phyloP scores from a whole-genome alignment of 805 yeast species.

The Myxozyma kluyveri region DNA sequence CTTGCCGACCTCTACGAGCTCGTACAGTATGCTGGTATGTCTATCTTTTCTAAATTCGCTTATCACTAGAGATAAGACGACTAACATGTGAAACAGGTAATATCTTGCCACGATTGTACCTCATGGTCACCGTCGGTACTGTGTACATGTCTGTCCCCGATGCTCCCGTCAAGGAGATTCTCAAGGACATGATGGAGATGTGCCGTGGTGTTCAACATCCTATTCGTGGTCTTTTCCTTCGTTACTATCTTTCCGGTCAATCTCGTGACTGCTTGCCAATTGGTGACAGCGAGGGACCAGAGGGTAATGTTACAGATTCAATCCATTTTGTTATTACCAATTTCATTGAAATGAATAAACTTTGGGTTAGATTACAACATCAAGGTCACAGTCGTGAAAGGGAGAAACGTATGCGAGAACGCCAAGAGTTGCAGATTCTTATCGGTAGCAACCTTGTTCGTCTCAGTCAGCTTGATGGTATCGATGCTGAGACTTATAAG shows the following conservation, averaged over 20 bases:
- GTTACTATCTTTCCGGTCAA: conserved; percentile 85
- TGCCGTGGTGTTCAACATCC: conserved; percentile 96
- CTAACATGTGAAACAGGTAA: conserved; percentile 48
- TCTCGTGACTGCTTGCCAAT: conserved; percentile 63
- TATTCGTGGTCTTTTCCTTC: conserved; percentile 79
- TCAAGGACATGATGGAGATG: conserved; percentile 98
- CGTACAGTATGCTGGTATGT: conserved; percentile 77
- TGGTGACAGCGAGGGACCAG: conserved; percentile 35
- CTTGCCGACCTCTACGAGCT: conserved; percentile 88
- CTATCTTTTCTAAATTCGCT: not conserved
- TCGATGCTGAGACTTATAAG: conserved; percentile 50
- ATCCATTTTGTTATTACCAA: conserved; percentile 78
- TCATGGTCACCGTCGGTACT: conserved; percentile 94
- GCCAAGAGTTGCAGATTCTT: conserved; percentile 83
- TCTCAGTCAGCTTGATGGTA: conserved; percentile 73
- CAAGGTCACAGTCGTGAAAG: conserved; percentile 89
- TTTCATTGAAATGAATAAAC: conserved; percentile 94
- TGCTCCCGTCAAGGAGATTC: conserved; percentile 78
- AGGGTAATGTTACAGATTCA: conserved; percentile 55
- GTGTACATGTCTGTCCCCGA: conserved; percentile 75
- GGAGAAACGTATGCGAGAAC: conserved; percentile 67
- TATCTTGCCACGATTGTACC: conserved; percentile 83
- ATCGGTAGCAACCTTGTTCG: conserved; percentile 92
- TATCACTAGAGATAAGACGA: not conserved
- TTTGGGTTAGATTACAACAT: conserved; percentile 95